Conservation (phyloP, 1,284 basidiomycete species). For the Sphaerobolus stellatus region DNA sequence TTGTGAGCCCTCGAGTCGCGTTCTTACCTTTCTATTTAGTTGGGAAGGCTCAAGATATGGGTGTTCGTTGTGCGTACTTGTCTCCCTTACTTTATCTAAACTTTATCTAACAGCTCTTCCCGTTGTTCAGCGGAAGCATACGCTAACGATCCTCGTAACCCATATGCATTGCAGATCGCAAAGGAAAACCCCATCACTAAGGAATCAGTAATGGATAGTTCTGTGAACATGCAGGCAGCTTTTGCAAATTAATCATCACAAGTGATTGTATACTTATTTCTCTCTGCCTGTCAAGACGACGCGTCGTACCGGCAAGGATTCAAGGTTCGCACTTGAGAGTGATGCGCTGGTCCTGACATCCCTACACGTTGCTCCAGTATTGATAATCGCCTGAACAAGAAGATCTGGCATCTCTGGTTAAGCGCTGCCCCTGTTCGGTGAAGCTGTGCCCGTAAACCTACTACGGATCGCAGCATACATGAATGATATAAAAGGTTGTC, state of each 20-base stretch:
- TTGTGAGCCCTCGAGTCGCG: too few relatives aligned
- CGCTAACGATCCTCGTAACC: conserved; percentile 74
- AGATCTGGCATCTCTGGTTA: too few relatives aligned
- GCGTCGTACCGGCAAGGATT: background rate
- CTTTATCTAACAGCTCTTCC: conserved; percentile 16
- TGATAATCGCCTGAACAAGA: too few relatives aligned
- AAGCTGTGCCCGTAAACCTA: too few relatives aligned
- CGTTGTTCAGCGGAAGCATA: conserved; percentile 55
- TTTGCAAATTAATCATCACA: background rate
- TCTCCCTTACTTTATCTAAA: too few relatives aligned
- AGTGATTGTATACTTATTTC: background rate
- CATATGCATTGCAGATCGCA: conserved; percentile 73
- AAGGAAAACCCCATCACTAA: conserved; percentile 41
- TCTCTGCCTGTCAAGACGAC: background rate
- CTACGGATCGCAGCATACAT: too few relatives aligned
- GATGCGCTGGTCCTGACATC: background rate
- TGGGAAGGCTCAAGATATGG: too few relatives aligned
- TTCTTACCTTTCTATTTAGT: too few relatives aligned
- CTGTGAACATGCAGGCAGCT: background rate
- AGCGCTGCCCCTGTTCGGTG: too few relatives aligned
- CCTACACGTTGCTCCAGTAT: background rate
- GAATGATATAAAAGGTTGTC: too few relatives aligned
- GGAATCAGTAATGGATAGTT: conserved; percentile 19
- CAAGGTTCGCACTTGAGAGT: background rate
- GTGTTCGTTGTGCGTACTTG: too few relatives aligned